A percentile compares a stretch with the other conserved stretches of the same genome.
These are phyloP conservation scores for sunflower (Helianthus annuus) DNA, from an alignment of 129 eudicot genomes.

Conservation along the genomic window HanXRQr2.0-SUNRISE NC_035446.2:18038823-18039322, in stretches of 20 bases:
- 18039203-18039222: slow-evolving; percentile 45
- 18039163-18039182: slow-evolving; percentile 55
- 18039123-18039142: slow-evolving; percentile 28
- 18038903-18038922: slow-evolving; percentile 31
- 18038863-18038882: slow-evolving; percentile 45
- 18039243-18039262: slow-evolving; percentile 45
- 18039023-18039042: slow-evolving; percentile 50
- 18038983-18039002: slow-evolving; percentile 40
- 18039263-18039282: slow-evolving; percentile 29
- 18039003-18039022: slow-evolving; percentile 47
- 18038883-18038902: slow-evolving; percentile 36
- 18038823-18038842: slow-evolving; percentile 41
- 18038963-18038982: slow-evolving; percentile 41
- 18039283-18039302: slow-evolving; percentile 26
- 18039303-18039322: slow-evolving; percentile 41
- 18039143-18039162: slow-evolving; percentile 36
- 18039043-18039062: slow-evolving; percentile 46
- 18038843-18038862: slow-evolving; percentile 16
- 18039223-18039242: slow-evolving; percentile 43
- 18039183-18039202: slow-evolving; percentile 44
- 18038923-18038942: slow-evolving; percentile 33
- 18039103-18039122: slow-evolving; percentile 49
- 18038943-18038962: slow-evolving; percentile 45
- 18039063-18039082: slow-evolving; percentile 38
- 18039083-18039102: slow-evolving; percentile 55